These are phyloP conservation scores for Vaccinium macrocarpon DNA, from an alignment of 148 eudicot genomes.

Conservation along the genomic window DNA sequence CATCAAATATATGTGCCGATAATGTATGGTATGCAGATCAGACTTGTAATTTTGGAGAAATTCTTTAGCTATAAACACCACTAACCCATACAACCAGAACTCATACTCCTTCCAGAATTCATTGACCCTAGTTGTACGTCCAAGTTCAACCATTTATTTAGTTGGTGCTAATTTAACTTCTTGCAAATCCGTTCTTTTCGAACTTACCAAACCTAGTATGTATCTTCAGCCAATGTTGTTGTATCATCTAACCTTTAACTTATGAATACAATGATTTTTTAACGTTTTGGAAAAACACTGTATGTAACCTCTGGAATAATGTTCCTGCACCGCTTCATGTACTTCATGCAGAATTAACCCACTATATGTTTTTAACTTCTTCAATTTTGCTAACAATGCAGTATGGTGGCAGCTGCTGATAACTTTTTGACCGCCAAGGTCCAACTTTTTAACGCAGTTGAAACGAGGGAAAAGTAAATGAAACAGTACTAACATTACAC, in stretches of 20 bases:
- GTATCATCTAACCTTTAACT: background rate
- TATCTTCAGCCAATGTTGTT: background rate
- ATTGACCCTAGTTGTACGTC: background rate
- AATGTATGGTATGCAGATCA: background rate
- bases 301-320: too few species aligned
- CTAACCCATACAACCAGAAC: background rate
- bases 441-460: background rate
- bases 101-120: background rate
- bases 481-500: background rate
- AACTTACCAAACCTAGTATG: background rate
- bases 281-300: background rate
- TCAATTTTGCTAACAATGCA: background rate
- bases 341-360: background rate
- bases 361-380: background rate
- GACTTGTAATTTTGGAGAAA: background rate
- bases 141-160: background rate
- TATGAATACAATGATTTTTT: background rate
- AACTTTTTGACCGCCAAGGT: background rate
- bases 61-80: background rate
- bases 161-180: slow-evolving; percentile 5
- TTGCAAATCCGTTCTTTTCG: background rate
- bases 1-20: background rate
- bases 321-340: background rate
- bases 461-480: background rate
- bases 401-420: background rate